Base-by-base conservation (phyloP, 2,329 filamentous ascomycete genomes). In the Cordyceps tenuipes region DNA sequence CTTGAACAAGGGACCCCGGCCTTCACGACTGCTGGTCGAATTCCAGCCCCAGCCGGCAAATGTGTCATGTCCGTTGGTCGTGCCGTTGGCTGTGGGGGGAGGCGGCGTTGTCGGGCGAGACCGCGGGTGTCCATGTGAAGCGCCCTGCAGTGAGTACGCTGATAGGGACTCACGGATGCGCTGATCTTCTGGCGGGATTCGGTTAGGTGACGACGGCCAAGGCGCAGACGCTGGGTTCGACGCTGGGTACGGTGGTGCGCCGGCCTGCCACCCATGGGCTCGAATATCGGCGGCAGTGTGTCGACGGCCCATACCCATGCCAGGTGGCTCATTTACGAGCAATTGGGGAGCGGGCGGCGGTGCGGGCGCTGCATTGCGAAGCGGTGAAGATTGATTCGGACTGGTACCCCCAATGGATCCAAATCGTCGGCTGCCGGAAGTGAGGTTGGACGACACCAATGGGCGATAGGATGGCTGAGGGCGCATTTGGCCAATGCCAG, bases 281-380 rank as follows among this genome's bases (percentile, higher is more conserved):
- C 94, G 87, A 66, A 99, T 97, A 71, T 99, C 94, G 61, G 94
- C 94, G 44, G 92, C 93, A 1, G 94, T 99, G 74, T 99, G 94
- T 63, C 93, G 85, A 64, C 93, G 86, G 49, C 86, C 83, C 51
- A 96, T 79, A 67, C 85, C 91, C 60, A 84, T 82, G 41, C 86
- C 84, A 39, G 84, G 82, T 29, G 82, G 79, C 66, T 86, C 80
- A 36, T 84, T 79, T 61, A 83, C 78, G 19, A 87, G 78, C 39
- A 86, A 86, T 68, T 90, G 89, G 36, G 85, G 83, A 17, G 72
- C 79, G 63, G 79, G 80, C 55, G 86, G 86, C n/a, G 85, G 83
- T 15, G 85, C 83, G 12, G 86, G 82, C 15, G 77, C 75, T 65
- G 84, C 84, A 47, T 86, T 83, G 62, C 89, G 87, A 65, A 88